phyloP scores from a whole-genome alignment of 2,329 filamentous ascomycete genomes.

The Venturia aucupariae region DNA sequence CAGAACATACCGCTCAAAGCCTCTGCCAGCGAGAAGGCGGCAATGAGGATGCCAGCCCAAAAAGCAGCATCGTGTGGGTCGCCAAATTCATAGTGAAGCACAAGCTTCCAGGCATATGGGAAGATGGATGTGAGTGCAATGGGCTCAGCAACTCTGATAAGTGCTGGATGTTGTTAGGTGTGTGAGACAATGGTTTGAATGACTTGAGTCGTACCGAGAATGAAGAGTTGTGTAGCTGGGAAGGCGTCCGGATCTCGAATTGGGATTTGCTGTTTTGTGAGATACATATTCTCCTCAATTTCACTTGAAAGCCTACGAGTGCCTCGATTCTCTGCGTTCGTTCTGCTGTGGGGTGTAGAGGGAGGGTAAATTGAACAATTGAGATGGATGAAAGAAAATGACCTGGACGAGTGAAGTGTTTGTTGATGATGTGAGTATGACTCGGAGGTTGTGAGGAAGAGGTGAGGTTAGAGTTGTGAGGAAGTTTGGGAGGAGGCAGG shows the following conservation, averaged over 20 bases:
- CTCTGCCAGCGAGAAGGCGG: constrained; percentile 84
- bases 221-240: constrained; percentile 70
- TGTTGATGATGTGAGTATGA: background rate
- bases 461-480: background rate
- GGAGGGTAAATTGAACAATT: background rate
- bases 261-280: constrained; percentile 48
- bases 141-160: constrained; percentile 85
- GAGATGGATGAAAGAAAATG: background rate
- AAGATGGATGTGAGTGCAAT: constrained; percentile 92
- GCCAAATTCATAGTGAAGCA: constrained; percentile 28
- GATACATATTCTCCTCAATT: constrained; percentile 46
- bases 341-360: background rate
- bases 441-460: background rate
- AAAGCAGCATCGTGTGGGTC: constrained; percentile 54
- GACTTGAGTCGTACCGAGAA: constrained; percentile 56
- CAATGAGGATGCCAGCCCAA: constrained; percentile 79
- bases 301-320: constrained; percentile 10
- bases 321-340: background rate
- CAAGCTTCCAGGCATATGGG: constrained; percentile 53
- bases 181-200: background rate
- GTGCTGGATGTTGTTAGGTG: constrained; percentile 46
- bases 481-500: background rate
- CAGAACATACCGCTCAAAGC: constrained; percentile 67
- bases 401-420: background rate
- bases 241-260: constrained; percentile 63